Conservation (phyloP, 139 green algal species). For the Tetradesmus obliquus region DNA sequence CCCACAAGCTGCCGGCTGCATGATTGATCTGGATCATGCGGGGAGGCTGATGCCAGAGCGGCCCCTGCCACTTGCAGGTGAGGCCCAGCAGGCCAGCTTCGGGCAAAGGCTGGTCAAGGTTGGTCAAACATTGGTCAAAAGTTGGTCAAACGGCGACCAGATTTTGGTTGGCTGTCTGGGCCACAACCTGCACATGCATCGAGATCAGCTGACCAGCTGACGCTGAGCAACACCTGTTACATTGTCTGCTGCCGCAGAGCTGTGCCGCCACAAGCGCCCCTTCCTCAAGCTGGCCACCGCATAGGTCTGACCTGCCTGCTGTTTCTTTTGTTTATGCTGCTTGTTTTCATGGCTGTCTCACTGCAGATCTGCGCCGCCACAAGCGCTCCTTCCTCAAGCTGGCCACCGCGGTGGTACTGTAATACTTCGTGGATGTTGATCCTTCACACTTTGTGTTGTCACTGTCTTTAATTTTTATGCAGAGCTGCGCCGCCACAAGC, state of each 20-base stretch:
- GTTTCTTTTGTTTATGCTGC: no score
- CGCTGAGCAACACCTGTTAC: no score
- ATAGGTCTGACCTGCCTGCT: no score
- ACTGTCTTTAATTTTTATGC: constrained; percentile 29
- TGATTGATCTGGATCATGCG: constrained; percentile 54
- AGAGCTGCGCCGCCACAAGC: constrained; percentile 56
- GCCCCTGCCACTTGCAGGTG: constrained; percentile 2
- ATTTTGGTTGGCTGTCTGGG: no score
- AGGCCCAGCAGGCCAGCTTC: not conserved
- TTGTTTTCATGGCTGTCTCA: not conserved
- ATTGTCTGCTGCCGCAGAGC: constrained; percentile 65
- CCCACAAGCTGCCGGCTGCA: constrained; percentile 41
- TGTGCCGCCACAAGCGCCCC: not conserved
- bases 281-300: not conserved
- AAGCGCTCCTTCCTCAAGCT: not conserved
- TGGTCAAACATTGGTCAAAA: no score
- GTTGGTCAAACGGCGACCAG: no score
- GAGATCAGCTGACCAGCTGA: no score
- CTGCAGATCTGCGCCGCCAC: constrained; percentile 63
- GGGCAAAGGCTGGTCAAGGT: no score
- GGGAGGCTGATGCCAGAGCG: constrained; percentile 56
- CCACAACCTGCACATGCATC: not conserved
- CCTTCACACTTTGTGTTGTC: no score
- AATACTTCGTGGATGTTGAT: no score
- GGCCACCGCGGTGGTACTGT: no score